Conservation (phyloP, 306 rosid species). For the Vicia faba region DNA sequence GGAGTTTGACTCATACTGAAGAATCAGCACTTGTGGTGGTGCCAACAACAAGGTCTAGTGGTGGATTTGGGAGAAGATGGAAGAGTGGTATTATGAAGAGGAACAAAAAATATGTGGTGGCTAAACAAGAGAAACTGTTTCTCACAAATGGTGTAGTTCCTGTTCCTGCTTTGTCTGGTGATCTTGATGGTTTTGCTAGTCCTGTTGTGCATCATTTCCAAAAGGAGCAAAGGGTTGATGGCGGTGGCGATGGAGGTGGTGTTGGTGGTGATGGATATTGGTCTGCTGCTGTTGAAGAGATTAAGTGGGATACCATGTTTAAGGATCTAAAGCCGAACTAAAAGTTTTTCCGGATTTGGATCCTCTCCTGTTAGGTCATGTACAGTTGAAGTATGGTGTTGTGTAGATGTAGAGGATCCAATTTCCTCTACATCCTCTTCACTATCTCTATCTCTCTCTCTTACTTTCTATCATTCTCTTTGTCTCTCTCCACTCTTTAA, state of each 20-base stretch:
- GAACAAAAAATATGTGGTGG: conserved; percentile 51
- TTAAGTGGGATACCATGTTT: conserved; percentile 93
- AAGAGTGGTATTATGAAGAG: conserved; percentile 57
- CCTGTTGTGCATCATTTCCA: conserved; percentile 55
- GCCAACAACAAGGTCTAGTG: conserved; percentile 53
- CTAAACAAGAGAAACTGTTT: conserved; percentile 56
- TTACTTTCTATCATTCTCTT: not conserved
- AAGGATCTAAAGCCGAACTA: conserved; percentile 87
- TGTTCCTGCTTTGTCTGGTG: conserved; percentile 30
- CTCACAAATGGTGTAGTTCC: conserved; percentile 55
- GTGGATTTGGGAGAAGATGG: conserved; percentile 43
- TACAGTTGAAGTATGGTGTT: not conserved
- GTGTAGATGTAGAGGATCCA: not conserved
- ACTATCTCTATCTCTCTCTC: not conserved
- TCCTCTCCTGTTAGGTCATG: not conserved
- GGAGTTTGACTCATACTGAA: conserved; percentile 35
- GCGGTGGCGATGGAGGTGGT: conserved; percentile 36
- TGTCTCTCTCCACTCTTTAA: no score
- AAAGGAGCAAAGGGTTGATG: conserved; percentile 46
- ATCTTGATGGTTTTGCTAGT: conserved; percentile 53
- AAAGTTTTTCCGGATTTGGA: conserved; percentile 1
- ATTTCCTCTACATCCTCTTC: not conserved
- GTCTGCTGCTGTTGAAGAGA: conserved; percentile 75
- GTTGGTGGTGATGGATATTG: conserved; percentile 59
- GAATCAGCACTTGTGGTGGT: conserved; percentile 68